phyloP scores from a whole-genome alignment of 1,284 basidiomycete species.

The Ganoderma sinense region DNA sequence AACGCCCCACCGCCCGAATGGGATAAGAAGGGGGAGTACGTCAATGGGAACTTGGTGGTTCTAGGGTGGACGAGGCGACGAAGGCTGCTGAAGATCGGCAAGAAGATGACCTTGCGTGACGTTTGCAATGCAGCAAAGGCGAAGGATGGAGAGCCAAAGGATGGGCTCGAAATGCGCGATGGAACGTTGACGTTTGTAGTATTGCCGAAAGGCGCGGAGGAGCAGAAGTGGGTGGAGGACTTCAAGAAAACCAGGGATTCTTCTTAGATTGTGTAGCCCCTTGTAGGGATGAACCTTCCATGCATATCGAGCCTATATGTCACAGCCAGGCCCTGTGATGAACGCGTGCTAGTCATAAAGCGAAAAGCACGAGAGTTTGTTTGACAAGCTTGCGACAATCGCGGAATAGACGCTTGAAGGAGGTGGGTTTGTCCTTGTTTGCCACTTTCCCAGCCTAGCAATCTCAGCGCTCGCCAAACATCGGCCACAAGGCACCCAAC shows the following conservation, averaged over 20 bases:
- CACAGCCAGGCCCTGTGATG: neutral
- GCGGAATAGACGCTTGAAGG: neutral
- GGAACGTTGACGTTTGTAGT: constrained; percentile 89
- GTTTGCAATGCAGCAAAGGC: constrained; percentile 71
- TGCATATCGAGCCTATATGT: neutral
- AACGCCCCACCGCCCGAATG: constrained; percentile 71
- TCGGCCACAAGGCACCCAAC: constrained; percentile 27
- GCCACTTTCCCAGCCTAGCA: constrained; percentile 21
- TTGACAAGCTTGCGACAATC: neutral
- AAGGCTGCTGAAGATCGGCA: constrained; percentile 88
- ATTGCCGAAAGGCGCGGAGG: constrained; percentile 82
- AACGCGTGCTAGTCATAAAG: neutral
- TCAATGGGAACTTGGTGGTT: constrained; percentile 70
- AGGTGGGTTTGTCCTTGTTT: constrained; percentile 20
- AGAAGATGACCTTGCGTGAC: constrained; percentile 85
- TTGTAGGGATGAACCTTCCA: neutral
- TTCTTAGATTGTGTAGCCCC: constrained; percentile 5
- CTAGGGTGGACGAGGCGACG: constrained; percentile 85
- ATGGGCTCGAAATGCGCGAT: constrained; percentile 88
- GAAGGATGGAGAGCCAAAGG: constrained; percentile 66
- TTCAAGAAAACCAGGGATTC: constrained; percentile 71
- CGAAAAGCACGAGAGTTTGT: neutral
- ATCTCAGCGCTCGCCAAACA: constrained; percentile 26
- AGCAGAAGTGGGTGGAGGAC: constrained; percentile 89
- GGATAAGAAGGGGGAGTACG: constrained; percentile 84